These are phyloP conservation scores for Colletotrichum sp. DNA, from an alignment of 2,329 filamentous ascomycete species.

Conservation along the genomic window DNA sequence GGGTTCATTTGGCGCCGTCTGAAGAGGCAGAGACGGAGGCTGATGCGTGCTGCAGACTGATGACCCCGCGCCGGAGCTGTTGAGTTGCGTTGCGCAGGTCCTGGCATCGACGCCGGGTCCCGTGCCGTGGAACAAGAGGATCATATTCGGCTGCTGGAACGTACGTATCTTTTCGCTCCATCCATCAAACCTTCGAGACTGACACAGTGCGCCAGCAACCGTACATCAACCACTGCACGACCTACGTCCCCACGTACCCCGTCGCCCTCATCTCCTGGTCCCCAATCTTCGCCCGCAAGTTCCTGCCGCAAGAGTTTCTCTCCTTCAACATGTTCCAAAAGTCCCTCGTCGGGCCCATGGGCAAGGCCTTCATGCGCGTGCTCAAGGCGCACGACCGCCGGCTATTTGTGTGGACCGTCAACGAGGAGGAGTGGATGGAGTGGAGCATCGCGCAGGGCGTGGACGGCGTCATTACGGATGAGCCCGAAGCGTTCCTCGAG, in stretches of 20 bases:
- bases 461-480: slow-evolving; percentile 87
- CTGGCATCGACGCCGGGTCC: slow-evolving; percentile 57
- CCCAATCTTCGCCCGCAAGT: slow-evolving; percentile 71
- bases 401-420: slow-evolving; percentile 87
- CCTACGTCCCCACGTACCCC: slow-evolving; percentile 67
- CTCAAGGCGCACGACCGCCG: slow-evolving; percentile 53
- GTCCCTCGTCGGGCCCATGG: slow-evolving; percentile 71
- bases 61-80: slow-evolving; percentile 73
- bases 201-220: slow-evolving; percentile 34
- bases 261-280: slow-evolving; percentile 74
- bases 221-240: slow-evolving; percentile 69
- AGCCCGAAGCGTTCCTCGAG: slow-evolving; percentile 72
- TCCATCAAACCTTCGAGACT: no score
- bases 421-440: slow-evolving; percentile 78
- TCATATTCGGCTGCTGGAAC: slow-evolving; percentile 85
- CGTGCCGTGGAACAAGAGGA: slow-evolving; percentile 72
- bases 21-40: background rate
- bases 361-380: slow-evolving; percentile 68
- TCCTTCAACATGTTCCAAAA: slow-evolving; percentile 80
- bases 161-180: no score
- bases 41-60: slow-evolving; percentile 57
- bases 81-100: slow-evolving; percentile 70
- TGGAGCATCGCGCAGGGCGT: slow-evolving; percentile 73
- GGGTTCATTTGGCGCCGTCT: background rate
- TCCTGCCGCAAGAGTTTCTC: slow-evolving; percentile 69